Base-by-base conservation (phyloP, 2,329 filamentous ascomycete genomes). In the Fusarium palustre region DNA sequence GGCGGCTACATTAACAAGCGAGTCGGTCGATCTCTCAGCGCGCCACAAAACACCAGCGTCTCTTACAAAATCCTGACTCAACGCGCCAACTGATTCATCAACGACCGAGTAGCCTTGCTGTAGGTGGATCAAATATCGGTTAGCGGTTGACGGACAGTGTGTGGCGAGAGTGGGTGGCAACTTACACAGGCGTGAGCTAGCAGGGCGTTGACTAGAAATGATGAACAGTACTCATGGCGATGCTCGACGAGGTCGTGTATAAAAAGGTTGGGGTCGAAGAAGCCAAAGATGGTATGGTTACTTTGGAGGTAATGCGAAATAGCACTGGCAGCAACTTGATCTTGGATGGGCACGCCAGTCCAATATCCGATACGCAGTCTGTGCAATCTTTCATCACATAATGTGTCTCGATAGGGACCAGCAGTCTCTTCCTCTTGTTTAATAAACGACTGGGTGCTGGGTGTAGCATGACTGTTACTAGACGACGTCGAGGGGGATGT, bases 191-290 rank as follows among this genome's bases (percentile, higher is more conserved):
- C 77, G 31, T 76, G 65, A 46, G 74, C 78, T 67, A 81, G 57
- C 4, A 81, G 38, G 9, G 77, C 68, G 47, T 75, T 74, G 6
- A 80, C 76, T 0, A 81, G 66, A 25, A 80, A 77, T 1, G 64
- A 54, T 9, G 77, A 80, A 33, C 78, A 81, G 41, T 75, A 75
- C 1, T 65, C 61, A 7, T 64, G 55, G 28, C 46, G 54, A 8
- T 64, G 65, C 30, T 64, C 43, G 11, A 80, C 59, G 4, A 81
- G 66, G 55, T 80, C 77, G 11, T 60, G 50, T 31, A 80, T 64
- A 45, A 81, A 78, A 2, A 79, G 69, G 30, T 72, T n/a, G 0
- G 79, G 63, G 30, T 79, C 74, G 43, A 81, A 81, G 2, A 78
- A 56, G 4, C 77, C 79, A 8, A 81, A 69, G 1, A 81, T 68